A percentile compares a stretch with the other conserved stretches of the same genome.
Evolutionary conservation across 306 rosid species (phyloP).

Genomic region (Gynostemma pentaphyllum): DNA sequence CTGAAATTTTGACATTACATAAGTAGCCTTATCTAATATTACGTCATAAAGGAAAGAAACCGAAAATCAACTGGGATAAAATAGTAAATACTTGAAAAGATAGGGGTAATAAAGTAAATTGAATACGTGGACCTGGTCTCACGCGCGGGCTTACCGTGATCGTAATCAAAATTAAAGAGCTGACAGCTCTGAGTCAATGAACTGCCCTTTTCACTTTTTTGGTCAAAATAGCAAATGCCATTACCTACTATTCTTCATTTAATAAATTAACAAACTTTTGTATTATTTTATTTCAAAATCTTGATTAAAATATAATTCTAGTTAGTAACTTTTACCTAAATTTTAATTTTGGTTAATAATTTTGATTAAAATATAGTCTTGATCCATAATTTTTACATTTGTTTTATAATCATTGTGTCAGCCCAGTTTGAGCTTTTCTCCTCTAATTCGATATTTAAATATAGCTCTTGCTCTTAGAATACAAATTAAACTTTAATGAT

Average conservation of each 20-base stretch:
- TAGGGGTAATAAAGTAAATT: neutral
- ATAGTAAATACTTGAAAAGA: neutral
- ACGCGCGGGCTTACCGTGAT: slow-evolving; percentile 11
- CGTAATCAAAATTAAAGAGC: neutral
- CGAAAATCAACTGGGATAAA: neutral
- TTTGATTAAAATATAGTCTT: too few species aligned
- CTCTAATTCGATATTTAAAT: too few species aligned
- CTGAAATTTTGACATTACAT: neutral
- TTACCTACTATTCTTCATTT: slow-evolving; percentile 7
- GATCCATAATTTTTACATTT: too few species aligned
- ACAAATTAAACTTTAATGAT: too few species aligned
- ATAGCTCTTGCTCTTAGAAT: too few species aligned
- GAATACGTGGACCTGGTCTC: neutral
- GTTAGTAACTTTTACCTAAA: too few species aligned
- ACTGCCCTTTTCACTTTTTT: slow-evolving; percentile 1
- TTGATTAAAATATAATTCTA: too few species aligned
- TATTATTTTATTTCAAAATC: slow-evolving; percentile 1
- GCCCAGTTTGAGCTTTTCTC: too few species aligned
- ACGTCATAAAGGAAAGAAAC: neutral
- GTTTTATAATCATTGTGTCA: too few species aligned
- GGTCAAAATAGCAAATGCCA: slow-evolving; percentile 13
- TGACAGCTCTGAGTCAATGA: slow-evolving; percentile 9
- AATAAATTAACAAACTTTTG: slow-evolving; percentile 2
- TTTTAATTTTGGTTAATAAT: too few species aligned
- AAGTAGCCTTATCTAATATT: slow-evolving; percentile 3